Evolutionary conservation across 306 rosid genomes (phyloP), one percentile per base, ranked within the genome.

Genomic region (Quercus aquifolioides): DNA sequence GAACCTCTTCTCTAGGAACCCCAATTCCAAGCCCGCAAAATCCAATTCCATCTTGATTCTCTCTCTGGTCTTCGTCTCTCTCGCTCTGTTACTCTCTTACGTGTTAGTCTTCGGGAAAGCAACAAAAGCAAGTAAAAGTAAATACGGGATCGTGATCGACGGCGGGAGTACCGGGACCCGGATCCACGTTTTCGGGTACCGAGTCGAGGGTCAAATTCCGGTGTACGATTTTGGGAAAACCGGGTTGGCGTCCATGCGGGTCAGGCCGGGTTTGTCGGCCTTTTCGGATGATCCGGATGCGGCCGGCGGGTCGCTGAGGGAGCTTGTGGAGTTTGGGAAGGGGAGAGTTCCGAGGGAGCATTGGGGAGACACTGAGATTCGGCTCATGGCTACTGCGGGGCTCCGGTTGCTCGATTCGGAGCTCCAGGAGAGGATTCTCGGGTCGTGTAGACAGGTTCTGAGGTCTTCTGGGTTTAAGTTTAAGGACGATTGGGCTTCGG

Each of bases 331-430:
- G 79, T 95, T 92, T 54, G 97, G 80, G 54, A 91, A 91, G 81
- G 78, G 81, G 19, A 57, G 83, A 80, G 68, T 95, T 30, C 99
- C 99, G 20, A 89, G 70, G 78, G 94, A 85, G 70, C 77, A 21
- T 0, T 91, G 99, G 99, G 76, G 77, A 69, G 83, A 85, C 7
- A 91, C 97, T 18, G 98, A 93, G 80, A 76, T 95, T 75, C 87
- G 96, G 87, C 87, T 95, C 20, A 93, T 95, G 99, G 99, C 99
- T 0, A 95, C 98, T 4, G 99, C 98, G 62, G 99, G 99, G 82
- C 79, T 95, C 74, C 86, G 99, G 78, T 46, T 95, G 83, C 82
- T 93, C 17, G 87, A 86, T 8, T 38, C 68, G 41, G 71, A 75
- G 60, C 85, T 79, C 68, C 98, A 88, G 90, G 82, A 72, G 71